A percentile compares a stretch with the other conserved stretches of the same genome.
These are phyloP conservation scores for Hibiscus mutabilis DNA, from an alignment of 345 rosid species.

Conservation along the genomic window DNA sequence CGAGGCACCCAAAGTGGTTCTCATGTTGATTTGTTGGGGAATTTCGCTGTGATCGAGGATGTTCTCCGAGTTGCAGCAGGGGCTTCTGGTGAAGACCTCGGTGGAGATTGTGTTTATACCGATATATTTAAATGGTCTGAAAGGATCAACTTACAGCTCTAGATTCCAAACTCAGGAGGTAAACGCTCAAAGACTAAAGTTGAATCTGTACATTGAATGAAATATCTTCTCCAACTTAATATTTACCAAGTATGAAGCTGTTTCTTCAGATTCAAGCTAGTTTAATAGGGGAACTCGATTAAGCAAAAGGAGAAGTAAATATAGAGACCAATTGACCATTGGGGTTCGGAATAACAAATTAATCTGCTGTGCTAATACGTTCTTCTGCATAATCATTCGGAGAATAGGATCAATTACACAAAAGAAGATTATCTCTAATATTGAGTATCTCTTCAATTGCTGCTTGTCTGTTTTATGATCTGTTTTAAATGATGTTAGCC, in stretches of 20 bases:
- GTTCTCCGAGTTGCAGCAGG: constrained; percentile 9
- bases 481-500: too few species aligned
- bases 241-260: neutral
- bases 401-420: neutral
- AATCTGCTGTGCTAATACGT: neutral
- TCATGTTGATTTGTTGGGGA: constrained; percentile 32
- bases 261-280: too few species aligned
- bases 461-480: too few species aligned
- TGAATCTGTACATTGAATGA: neutral
- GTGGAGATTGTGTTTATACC: constrained; percentile 52
- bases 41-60: constrained; percentile 69
- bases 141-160: constrained; percentile 31
- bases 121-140: constrained; percentile 59
- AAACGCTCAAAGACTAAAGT: neutral
- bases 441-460: neutral
- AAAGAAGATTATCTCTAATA: neutral
- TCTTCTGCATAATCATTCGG: neutral
- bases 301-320: too few species aligned
- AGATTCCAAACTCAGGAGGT: constrained; percentile 17
- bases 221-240: neutral
- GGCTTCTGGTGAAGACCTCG: constrained; percentile 38
- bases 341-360: neutral
- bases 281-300: too few species aligned
- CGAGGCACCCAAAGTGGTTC: constrained; percentile 71
- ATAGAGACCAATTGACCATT: too few species aligned